Base-by-base conservation (phyloP, 306 rosid species). In the Boehmeria nivea region DNA sequence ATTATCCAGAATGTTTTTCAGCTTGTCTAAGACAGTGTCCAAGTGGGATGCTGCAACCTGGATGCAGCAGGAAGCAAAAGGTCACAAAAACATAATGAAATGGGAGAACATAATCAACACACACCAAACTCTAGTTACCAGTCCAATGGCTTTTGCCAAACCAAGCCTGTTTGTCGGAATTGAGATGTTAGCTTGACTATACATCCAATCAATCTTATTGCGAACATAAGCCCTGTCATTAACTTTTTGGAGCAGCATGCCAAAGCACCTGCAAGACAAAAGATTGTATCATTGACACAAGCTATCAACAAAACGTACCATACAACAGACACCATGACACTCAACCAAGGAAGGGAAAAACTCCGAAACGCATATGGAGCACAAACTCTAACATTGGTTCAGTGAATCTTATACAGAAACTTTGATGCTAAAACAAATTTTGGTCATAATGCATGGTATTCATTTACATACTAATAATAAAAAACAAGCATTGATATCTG, bases 21-120 rank as follows among this genome's bases (percentile, higher is more conserved):
- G 87, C 83, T 87, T 90, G 73, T 80, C 98, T 81, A 90, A 69
- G 53, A 90, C 98, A 14, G 98, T 84, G 74, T 90, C 98, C 78
- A 90, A 78, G 80, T 90, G 98, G 45, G 98, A 87, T 51, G 98
- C 95, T 51, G 98, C 98, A 70, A 87, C 94, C 98, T 90, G 72
- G 33, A 72, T 42, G 57, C 37, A 51, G 59, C 56, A 65, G 69
- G 46, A 64, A 59, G 54, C 17, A 67, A 38, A 43, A 19, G 51
- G 60, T 57, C 70, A 69, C 40, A 44, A 63, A 54, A 26, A 64
- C 61, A 61, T 31, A 36, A 42, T 3, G 34, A 39, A 68, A 77
- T 38, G 65, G 71, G 72, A 57, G 63, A 14, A 60, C 49, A 64
- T 49, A 50, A 15, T 51, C 25, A 66, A 69, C 17, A 64, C 36